phyloP scores from a whole-genome alignment of 805 yeast species.

The Aciculoconidium aculeatum region DNA sequence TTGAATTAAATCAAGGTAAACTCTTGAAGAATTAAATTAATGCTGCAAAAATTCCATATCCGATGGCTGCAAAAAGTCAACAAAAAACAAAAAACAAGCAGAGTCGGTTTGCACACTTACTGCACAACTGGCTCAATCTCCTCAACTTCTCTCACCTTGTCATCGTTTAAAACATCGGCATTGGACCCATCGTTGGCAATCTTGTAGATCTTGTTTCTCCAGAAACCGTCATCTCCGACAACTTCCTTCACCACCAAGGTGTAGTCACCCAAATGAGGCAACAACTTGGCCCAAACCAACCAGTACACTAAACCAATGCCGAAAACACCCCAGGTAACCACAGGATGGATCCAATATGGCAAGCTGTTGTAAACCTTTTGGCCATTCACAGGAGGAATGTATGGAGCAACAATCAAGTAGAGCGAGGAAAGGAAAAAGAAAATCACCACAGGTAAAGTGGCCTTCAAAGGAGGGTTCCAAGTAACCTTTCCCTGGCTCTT shows the following conservation, averaged over 20 bases:
- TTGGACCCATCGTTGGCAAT: constrained; percentile 17
- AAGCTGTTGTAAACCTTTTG: constrained; percentile 62
- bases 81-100: too few relatives aligned
- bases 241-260: constrained; percentile 46
- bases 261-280: constrained; percentile 54
- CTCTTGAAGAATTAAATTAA: too few relatives aligned
- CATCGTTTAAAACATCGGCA: constrained; percentile 4
- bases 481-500: constrained; percentile 41
- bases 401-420: constrained; percentile 71
- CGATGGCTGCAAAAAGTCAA: too few relatives aligned
- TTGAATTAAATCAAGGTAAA: too few relatives aligned
- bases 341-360: constrained; percentile 78
- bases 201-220: constrained; percentile 55
- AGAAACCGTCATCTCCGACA: constrained; percentile 63
- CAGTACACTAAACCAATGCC: constrained; percentile 63
- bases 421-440: constrained; percentile 63
- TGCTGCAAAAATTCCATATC: too few relatives aligned
- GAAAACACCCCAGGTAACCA: constrained; percentile 74
- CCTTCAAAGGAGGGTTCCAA: constrained; percentile 72
- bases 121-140: constrained; percentile 1
- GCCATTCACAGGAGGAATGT: constrained; percentile 64
- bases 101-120: too few relatives aligned
- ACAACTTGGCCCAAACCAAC: constrained; percentile 52
- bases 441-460: constrained; percentile 54
- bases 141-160: constrained; percentile 1